A percentile compares a stretch with the other conserved stretches of the same genome.
Evolutionary conservation across 225 moss, liverwort and hornwort species (phyloP).

Genomic region (Straminergon stramineum): DNA sequence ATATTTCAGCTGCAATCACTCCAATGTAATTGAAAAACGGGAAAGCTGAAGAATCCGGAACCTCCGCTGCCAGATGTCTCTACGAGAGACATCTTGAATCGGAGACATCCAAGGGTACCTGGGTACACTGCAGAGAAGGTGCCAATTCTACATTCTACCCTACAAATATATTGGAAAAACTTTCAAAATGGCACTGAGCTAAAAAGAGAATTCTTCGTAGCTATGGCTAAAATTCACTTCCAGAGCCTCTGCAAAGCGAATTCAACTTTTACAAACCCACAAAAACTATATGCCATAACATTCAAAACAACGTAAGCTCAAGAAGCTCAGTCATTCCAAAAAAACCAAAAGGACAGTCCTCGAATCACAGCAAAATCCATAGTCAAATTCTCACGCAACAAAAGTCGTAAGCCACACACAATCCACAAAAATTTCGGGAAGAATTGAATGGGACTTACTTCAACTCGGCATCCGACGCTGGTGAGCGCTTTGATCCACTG

Average conservation of each 20-base stretch:
- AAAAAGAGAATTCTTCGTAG: background rate
- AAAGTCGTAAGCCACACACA: background rate
- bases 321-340: background rate
- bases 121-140: background rate
- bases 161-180: background rate
- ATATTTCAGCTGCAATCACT: background rate
- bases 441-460: constrained; percentile 8
- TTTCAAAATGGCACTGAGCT: background rate
- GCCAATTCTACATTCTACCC: background rate
- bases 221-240: background rate
- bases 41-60: background rate
- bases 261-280: background rate
- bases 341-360: background rate
- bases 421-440: background rate
- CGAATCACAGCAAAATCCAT: background rate
- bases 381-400: background rate
- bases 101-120: background rate
- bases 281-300: background rate
- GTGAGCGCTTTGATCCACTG: constrained; percentile 85
- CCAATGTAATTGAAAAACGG: no score
- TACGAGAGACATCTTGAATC: background rate
- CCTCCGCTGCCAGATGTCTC: background rate
- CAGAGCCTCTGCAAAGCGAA: background rate
- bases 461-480: constrained; percentile 80
- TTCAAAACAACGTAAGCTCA: background rate